Evolutionary conservation across 345 rosid species (phyloP).

Genomic region (rapeseed (Brassica napus)): DNA sequence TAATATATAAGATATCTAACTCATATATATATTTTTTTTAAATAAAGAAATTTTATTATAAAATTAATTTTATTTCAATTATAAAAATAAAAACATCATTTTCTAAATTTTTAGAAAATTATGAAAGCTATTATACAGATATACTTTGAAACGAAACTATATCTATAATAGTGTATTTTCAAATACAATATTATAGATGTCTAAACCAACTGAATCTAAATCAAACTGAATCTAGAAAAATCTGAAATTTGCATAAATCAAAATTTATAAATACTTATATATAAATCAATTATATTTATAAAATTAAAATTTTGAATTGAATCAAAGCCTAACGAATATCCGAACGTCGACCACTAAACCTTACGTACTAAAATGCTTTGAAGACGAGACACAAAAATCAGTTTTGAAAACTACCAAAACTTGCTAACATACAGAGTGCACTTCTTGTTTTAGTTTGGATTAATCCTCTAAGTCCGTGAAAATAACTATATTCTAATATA

Average conservation of each 20-base stretch:
- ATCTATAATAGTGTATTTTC: too few relatives aligned
- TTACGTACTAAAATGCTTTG: not conserved
- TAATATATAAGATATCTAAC: not conserved
- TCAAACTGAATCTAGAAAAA: too few relatives aligned
- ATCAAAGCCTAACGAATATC: not conserved
- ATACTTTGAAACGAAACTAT: not conserved
- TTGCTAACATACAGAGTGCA: too few relatives aligned
- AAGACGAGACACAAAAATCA: not conserved
- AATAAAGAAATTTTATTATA: too few relatives aligned
- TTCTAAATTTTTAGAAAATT: too few relatives aligned
- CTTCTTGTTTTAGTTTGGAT: too few relatives aligned
- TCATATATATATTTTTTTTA: not conserved
- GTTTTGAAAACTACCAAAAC: too few relatives aligned
- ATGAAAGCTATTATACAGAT: too few relatives aligned
- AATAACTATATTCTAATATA: not conserved
- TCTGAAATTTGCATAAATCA: too few relatives aligned
- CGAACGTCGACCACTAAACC: not conserved
- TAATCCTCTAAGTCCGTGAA: not conserved
- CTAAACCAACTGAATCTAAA: too few relatives aligned
- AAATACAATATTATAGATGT: too few relatives aligned
- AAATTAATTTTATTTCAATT: not conserved
- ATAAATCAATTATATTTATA: too few relatives aligned
- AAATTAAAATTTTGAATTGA: not conserved
- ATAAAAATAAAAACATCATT: not conserved
- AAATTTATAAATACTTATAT: not conserved